Evolutionary conservation across 2,329 filamentous ascomycete species (phyloP), one percentile per base, ranked within the genome.

Genomic region (Ophiostoma populinum): DNA sequence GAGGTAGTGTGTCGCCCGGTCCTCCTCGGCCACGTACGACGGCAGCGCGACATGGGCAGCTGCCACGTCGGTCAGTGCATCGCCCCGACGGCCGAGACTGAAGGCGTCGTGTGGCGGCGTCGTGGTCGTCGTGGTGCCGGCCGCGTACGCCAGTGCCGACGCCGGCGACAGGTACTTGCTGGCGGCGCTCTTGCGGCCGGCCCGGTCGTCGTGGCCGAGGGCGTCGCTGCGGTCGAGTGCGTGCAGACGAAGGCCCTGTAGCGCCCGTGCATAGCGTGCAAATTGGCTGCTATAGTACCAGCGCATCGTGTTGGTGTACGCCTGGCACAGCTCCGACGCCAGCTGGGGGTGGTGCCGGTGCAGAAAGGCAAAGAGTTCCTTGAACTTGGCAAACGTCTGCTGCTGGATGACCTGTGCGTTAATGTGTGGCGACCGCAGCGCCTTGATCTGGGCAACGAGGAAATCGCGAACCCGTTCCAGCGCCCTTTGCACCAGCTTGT

Each of bases 251-350:
- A 98, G 66, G 53, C 83, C 92, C 37, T 79, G 76, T 6, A 98
- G 63, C 0, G 90, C 76, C 46, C 76, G 75, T 43, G 80, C 74
- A 53, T 98, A 98, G 22, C 87, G 75, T 4, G 71, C 75, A 51
- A 98, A 98, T 52, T 94, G 82, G 44, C 80, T 90, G 35, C 79
- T 59, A 51, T 95, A 95, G 51, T 98, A 98, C 90, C 90, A 98
- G 35, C 85, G 74, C 83, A 98, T 98, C 0, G 92, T 98, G 53
- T 94, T 93, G 59, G 92, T 77, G 49, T 98, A 98, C 4, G 92
- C 90, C 51, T 83, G 79, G 7, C 75, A 75, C 44, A 98, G 92
- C 54, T 98, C 82, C 35, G 86, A 77, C 7, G 82, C 83, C 6
- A 98, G 70, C n/a, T 71, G 65, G 1, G 79, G 62, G 47, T 95